phyloP scores from a whole-genome alignment of 73 alveolate species.

The Vitrella brassicaformis region DNA sequence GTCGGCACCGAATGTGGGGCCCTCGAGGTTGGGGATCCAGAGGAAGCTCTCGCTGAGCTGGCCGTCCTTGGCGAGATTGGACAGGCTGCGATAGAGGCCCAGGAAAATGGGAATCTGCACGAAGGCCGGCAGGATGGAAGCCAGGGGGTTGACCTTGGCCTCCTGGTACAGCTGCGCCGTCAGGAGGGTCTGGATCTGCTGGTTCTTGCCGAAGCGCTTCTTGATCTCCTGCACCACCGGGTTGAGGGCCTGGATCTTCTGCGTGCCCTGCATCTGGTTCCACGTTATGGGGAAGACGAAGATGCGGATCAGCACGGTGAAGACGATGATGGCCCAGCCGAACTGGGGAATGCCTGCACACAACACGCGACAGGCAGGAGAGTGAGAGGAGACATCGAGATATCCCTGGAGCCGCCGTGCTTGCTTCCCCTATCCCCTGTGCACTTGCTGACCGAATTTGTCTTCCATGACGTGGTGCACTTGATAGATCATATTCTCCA shows the following conservation, averaged over 20 bases:
- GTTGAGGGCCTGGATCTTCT: not conserved
- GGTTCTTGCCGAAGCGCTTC: not conserved
- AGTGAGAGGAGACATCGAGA: no score
- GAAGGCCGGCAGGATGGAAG: not conserved
- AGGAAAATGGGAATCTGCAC: not conserved
- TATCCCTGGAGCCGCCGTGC: no score
- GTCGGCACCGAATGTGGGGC: not conserved
- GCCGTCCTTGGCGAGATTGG: not conserved
- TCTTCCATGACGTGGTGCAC: no score
- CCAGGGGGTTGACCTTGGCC: not conserved
- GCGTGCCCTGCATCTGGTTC: not conserved
- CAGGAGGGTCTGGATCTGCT: not conserved
- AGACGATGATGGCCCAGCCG: not conserved
- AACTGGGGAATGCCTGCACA: not conserved
- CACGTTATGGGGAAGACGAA: not conserved
- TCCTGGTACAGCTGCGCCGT: not conserved
- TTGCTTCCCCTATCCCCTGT: no score
- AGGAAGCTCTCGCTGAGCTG: not conserved
- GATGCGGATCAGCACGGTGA: not conserved
- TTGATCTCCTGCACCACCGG: not conserved
- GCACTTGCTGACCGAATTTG: no score
- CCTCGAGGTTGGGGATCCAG: not conserved
- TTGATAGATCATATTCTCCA: no score
- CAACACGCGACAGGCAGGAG: no score
- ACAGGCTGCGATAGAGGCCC: not conserved